Conservation (phyloP, 208 protist species). For the Phytomonas francai region DNA sequence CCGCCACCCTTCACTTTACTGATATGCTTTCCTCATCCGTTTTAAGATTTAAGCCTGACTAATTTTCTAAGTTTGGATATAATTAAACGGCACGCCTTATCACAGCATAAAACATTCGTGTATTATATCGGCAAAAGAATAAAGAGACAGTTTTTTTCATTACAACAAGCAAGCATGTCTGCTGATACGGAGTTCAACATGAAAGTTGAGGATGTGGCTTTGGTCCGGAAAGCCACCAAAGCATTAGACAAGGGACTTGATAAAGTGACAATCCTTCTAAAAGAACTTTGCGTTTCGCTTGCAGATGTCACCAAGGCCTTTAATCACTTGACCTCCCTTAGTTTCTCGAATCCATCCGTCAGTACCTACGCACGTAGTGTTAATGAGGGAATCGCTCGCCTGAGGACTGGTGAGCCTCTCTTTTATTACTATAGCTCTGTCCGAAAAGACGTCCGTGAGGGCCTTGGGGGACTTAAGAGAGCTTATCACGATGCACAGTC, state of each 20-base stretch:
- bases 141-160: slow-evolving; percentile 16
- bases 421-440: slow-evolving; percentile 47
- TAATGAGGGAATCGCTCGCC: slow-evolving; percentile 19
- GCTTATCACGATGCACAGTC: slow-evolving; percentile 22
- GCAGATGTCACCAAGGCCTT: slow-evolving; percentile 41
- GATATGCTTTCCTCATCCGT: too few species aligned
- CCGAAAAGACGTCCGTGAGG: slow-evolving; percentile 34
- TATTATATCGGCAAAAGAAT: slow-evolving; percentile 1
- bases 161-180: slow-evolving; percentile 31
- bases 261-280: slow-evolving; percentile 52
- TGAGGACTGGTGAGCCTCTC: slow-evolving; percentile 43
- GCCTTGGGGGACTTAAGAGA: slow-evolving; percentile 23
- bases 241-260: slow-evolving; percentile 37
- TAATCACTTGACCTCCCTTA: slow-evolving; percentile 34
- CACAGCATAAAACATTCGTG: neutral
- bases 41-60: too few species aligned
- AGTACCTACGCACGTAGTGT: slow-evolving; percentile 33
- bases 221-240: slow-evolving; percentile 16
- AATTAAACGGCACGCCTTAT: too few species aligned
- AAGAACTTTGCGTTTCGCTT: slow-evolving; percentile 37
- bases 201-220: slow-evolving; percentile 5
- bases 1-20: too few species aligned
- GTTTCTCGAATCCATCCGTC: slow-evolving; percentile 22
- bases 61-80: too few species aligned
- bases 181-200: slow-evolving; percentile 31